Percentiles rank a stretch among this genome's conserved stretches.
Conservation (phyloP, 257 asterid genomes). For the Solanum corneliomulleri region DNA sequence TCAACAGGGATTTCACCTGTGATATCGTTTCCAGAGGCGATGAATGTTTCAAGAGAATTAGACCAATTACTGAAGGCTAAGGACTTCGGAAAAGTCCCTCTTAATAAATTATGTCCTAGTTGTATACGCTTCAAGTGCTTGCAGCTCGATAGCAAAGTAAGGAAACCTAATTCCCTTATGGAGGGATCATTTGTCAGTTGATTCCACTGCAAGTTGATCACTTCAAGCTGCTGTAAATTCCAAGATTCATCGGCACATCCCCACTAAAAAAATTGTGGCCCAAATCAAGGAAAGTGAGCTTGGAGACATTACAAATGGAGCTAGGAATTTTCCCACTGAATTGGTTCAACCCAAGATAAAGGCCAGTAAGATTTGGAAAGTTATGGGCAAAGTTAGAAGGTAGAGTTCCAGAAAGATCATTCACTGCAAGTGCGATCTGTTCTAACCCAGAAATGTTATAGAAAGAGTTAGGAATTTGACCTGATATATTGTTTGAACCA, state of each 20-base stretch:
- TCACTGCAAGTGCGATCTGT: not conserved
- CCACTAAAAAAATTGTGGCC: not conserved
- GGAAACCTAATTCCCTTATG: not conserved
- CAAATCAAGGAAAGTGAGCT: not conserved
- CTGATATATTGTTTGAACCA: conserved; percentile 1
- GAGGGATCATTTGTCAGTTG: not conserved
- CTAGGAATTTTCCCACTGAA: conserved; percentile 15
- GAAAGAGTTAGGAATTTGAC: not conserved
- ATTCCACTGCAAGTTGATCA: not conserved
- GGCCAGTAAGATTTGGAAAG: not conserved
- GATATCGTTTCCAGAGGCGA: not conserved
- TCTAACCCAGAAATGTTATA: conserved; percentile 7
- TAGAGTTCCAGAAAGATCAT: conserved; percentile 11
- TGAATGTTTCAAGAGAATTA: not conserved
- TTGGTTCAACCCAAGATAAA: not conserved
- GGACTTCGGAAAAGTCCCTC: not conserved
- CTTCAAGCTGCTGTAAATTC: conserved; percentile 1
- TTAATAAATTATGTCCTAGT: not conserved
- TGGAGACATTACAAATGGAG: conserved; percentile 11
- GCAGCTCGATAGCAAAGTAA: not conserved
- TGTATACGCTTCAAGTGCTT: not conserved
- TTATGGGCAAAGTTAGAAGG: not conserved
- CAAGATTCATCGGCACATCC: conserved; percentile 8
- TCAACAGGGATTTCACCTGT: not conserved
- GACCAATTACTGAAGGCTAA: conserved; percentile 5